A percentile compares a stretch with the other conserved stretches of the same genome.
phyloP scores from a whole-genome alignment of 768 basidiomycete genomes.

The Astraeus odoratus region DNA sequence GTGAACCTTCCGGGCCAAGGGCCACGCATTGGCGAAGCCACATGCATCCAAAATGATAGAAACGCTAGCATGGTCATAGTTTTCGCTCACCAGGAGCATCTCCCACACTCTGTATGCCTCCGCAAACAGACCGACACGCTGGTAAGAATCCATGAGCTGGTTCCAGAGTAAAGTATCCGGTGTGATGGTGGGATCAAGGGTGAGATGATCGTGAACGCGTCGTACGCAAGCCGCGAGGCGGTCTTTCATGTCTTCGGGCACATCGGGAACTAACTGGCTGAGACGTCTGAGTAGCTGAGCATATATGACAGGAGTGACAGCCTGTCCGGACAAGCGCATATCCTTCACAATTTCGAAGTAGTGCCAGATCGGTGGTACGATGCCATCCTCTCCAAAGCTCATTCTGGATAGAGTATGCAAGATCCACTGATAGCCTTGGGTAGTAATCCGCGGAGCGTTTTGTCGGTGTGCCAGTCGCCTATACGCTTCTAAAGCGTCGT shows the following conservation, averaged over 20 bases:
- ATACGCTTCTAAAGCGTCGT: slow-evolving; percentile 63
- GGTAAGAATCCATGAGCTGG: slow-evolving; percentile 85
- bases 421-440: slow-evolving; percentile 56
- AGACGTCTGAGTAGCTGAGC: slow-evolving; percentile 59
- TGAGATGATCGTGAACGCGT: slow-evolving; percentile 67
- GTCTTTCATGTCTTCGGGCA: slow-evolving; percentile 16
- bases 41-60: slow-evolving; percentile 86
- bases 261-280: slow-evolving; percentile 33
- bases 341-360: slow-evolving; percentile 76
- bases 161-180: slow-evolving; percentile 72
- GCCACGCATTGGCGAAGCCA: slow-evolving; percentile 48
- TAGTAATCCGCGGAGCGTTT: slow-evolving; percentile 35
- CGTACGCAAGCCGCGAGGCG: slow-evolving; percentile 45
- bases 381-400: slow-evolving; percentile 36
- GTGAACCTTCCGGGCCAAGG: slow-evolving; percentile 50
- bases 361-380: slow-evolving; percentile 39
- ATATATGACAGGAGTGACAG: slow-evolving; percentile 54
- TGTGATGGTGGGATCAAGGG: slow-evolving; percentile 69
- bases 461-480: slow-evolving; percentile 26
- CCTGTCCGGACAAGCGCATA: slow-evolving; percentile 63
- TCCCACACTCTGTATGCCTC: slow-evolving; percentile 82
- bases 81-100: slow-evolving; percentile 51
- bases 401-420: slow-evolving; percentile 57
- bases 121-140: slow-evolving; percentile 62
- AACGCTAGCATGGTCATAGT: slow-evolving; percentile 56